Base-by-base conservation (phyloP, 768 basidiomycete genomes). In the Baorangia bicolor region DNA sequence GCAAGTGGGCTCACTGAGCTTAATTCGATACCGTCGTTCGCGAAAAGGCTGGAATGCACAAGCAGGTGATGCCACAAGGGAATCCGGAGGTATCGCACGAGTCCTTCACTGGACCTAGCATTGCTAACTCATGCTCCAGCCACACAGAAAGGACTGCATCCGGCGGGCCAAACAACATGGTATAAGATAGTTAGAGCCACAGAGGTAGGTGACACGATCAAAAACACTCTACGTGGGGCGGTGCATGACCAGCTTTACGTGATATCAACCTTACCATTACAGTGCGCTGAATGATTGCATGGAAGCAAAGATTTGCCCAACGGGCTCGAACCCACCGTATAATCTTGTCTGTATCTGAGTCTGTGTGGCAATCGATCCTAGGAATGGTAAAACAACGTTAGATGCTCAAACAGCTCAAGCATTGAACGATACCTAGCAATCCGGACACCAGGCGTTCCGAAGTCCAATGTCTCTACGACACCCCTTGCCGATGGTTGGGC, bases 211-310 rank as follows among this genome's bases (percentile, higher is more conserved):
- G 27, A 44, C 28, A 28, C 4, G 8, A 21, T n/a, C 8, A 18
- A 10, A n/a, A n/a, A n/a, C n/a, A 27, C 20, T 27, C 9, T 46
- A 23, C 21, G n/a, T 25, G 25, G 10, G 16, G 10, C 14, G 13
- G n/a, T 13, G 11, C 13, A 21, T 9, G 9, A 31, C 33, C 14
- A 20, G 10, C 14, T 28, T 34, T 25, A 38, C 28, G 23, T 12
- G 5, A 4, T 28, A 31, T 2, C 5, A 34, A 4, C 11, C 30
- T 2, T 8, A 14, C 10, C 20, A 25, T 25, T n/a, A 48, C 25
- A 13, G 3, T 1, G 61, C 50, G 0, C 63, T 57, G 7, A 53
- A 45, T 0, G 57, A 66, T 1, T 66, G 64, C 0, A 63, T 4
- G 9, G 3, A 1, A 1, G 63, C 5, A 28, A 66, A 64, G 0